Evolutionary conservation across 1,284 basidiomycete genomes (phyloP).

Genomic region (Tilletia caries): DNA sequence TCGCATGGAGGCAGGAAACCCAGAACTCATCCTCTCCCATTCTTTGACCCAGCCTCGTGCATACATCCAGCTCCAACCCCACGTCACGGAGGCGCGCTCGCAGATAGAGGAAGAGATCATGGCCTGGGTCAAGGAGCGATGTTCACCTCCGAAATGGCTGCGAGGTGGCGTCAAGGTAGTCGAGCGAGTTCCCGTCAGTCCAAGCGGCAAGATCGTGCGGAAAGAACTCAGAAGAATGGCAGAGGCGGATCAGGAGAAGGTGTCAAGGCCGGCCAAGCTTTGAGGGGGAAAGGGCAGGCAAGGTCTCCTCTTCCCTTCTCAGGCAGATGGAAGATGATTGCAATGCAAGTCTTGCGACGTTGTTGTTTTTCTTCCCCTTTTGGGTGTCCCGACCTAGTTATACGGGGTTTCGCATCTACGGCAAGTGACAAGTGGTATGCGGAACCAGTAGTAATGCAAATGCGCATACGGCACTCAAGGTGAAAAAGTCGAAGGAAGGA

Average conservation of each 20-base stretch:
- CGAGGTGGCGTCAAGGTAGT: constrained; percentile 48
- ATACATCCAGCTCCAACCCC: not conserved
- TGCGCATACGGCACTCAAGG: no score
- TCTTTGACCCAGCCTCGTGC: not conserved
- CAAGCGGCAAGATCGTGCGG: constrained; percentile 49
- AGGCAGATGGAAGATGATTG: no score
- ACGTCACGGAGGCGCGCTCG: not conserved
- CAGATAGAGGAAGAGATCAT: constrained; percentile 28
- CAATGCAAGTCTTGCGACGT: no score
- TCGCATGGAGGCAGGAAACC: not conserved
- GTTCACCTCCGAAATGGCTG: constrained; percentile 54
- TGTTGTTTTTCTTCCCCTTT: no score
- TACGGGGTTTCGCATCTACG: no score
- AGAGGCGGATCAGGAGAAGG: not conserved
- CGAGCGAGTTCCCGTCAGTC: constrained; percentile 43
- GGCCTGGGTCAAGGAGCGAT: constrained; percentile 44
- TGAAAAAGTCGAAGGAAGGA: no score
- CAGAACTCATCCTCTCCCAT: not conserved
- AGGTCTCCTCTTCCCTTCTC: no score
- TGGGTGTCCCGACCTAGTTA: no score
- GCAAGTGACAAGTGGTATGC: no score
- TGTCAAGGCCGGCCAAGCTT: not conserved
- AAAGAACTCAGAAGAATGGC: constrained; percentile 2
- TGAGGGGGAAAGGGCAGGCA: no score
- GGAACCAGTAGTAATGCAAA: no score